Conservation (phyloP, 1,139 yeast species). For the Pneumocystis wakefieldiae region DNA sequence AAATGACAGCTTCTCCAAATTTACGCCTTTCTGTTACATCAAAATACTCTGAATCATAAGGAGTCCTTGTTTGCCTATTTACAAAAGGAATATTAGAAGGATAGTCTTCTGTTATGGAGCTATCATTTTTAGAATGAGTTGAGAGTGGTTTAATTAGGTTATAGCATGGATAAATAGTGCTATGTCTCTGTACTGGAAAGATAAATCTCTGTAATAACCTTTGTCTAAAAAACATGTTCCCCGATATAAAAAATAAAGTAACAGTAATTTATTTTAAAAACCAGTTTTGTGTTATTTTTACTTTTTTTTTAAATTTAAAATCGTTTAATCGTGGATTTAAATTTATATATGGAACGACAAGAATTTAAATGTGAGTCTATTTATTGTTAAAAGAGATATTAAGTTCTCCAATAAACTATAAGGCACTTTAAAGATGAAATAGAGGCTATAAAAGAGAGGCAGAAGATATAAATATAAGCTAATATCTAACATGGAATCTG, state of each 20-base stretch:
- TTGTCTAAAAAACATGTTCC: constrained; percentile 2
- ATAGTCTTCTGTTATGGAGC: constrained; percentile 29
- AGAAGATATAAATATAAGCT: not conserved
- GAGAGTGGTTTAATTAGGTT: not conserved
- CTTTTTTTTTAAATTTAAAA: not conserved
- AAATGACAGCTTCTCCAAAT: constrained; percentile 42
- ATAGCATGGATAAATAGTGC: not conserved
- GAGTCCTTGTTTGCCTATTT: constrained; percentile 47
- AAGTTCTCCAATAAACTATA: too few species aligned
- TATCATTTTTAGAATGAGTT: not conserved
- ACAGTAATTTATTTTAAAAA: not conserved
- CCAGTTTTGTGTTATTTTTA: not conserved
- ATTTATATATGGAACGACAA: not conserved
- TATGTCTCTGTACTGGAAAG: not conserved
- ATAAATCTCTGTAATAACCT: not conserved
- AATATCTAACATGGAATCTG: not conserved
- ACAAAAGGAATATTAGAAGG: constrained; percentile 33
- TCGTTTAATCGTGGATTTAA: not conserved
- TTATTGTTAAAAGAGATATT: too few species aligned
- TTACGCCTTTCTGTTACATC: constrained; percentile 74
- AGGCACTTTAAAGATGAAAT: too few species aligned
- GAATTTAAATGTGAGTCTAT: too few species aligned
- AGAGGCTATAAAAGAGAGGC: not conserved
- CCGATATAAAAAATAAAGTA: constrained; percentile 6
- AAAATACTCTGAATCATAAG: constrained; percentile 50